phyloP scores from a whole-genome alignment of 1,284 basidiomycete genomes.

The Spongiforma sp. region DNA sequence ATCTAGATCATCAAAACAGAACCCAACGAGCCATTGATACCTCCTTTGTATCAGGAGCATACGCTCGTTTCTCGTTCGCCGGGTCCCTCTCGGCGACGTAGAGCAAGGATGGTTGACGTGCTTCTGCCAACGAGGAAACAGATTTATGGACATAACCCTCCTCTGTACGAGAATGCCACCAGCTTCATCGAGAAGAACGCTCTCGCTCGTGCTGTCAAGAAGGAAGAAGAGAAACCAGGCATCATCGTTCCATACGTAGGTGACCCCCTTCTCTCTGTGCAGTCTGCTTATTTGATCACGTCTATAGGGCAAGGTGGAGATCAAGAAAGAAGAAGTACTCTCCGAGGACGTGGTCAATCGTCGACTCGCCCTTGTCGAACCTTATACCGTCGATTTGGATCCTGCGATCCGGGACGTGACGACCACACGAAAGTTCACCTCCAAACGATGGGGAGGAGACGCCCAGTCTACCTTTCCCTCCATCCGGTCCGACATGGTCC shows the following conservation, averaged over 20 bases:
- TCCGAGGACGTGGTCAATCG: conserved; percentile 27
- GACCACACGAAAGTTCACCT: conserved; percentile 38
- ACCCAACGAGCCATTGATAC: conserved; percentile 7
- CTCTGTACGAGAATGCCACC: conserved; percentile 15
- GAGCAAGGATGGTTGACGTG: conserved; percentile 6
- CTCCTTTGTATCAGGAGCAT: background rate
- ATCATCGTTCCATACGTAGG: background rate
- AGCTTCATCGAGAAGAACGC: conserved; percentile 12
- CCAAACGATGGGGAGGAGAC: conserved; percentile 41
- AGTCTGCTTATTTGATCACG: background rate
- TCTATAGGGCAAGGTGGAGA: conserved; percentile 14
- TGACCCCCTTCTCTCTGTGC: background rate
- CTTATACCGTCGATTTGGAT: conserved; percentile 17
- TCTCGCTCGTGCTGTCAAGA: conserved; percentile 2
- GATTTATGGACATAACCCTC: conserved; percentile 13
- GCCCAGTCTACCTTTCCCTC: conserved; percentile 36
- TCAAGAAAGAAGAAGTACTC: conserved; percentile 28
- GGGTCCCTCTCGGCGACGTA: conserved; percentile 2
- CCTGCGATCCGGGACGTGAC: conserved; percentile 20
- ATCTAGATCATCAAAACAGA: conserved; percentile 23
- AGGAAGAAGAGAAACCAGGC: conserved; percentile 14
- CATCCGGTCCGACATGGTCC: conserved; percentile 26
- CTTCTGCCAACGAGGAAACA: conserved; percentile 19
- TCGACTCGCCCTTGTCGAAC: conserved; percentile 7
- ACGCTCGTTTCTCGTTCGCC: background rate